Conservation (phyloP, 2,329 filamentous ascomycete species). For the Fusarium acutatum region DNA sequence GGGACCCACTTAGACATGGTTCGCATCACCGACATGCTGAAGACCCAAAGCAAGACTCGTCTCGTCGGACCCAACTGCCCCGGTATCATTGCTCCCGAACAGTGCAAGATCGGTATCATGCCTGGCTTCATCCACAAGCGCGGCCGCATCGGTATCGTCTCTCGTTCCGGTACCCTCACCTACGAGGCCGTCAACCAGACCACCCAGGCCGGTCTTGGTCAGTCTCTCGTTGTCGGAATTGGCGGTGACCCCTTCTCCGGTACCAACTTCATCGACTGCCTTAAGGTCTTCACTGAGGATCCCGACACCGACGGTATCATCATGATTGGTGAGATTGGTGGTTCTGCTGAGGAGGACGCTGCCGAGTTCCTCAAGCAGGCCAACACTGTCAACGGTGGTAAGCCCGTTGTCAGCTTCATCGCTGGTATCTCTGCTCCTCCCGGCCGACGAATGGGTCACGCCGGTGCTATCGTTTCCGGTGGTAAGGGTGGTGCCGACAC, state of each 20-base stretch:
- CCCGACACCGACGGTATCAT: constrained; percentile 98
- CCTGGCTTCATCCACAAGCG: constrained; percentile 99
- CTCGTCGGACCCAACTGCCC: constrained; percentile 98
- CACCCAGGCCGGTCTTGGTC: constrained; percentile 93
- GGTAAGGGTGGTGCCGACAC: constrained; percentile 98
- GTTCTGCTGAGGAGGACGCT: constrained; percentile 96
- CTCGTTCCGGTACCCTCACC: constrained; percentile 95
- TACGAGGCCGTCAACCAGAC: constrained; percentile 99
- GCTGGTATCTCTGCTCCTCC: constrained; percentile 97
- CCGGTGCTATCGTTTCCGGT: constrained; percentile 95
- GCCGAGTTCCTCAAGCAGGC: constrained; percentile 93
- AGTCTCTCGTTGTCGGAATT: constrained; percentile 98
- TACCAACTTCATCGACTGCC: constrained; percentile 99
- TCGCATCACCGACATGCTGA: constrained; percentile 96
- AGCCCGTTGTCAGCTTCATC: constrained; percentile 98
- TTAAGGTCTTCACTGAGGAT: constrained; percentile 96
- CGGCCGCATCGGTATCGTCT: constrained; percentile 98
- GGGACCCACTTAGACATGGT: constrained; percentile 80
- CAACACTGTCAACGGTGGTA: constrained; percentile 85
- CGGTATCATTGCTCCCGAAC: constrained; percentile 91
- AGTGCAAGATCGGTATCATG: constrained; percentile 99
- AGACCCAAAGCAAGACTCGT: constrained; percentile 96
- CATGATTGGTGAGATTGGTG: constrained; percentile 99
- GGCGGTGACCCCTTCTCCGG: constrained; percentile 98
- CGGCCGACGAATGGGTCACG: constrained; percentile 97